Base-by-base conservation (phyloP, 2,329 filamentous ascomycete genomes). In the Diaporthe batatas region DNA sequence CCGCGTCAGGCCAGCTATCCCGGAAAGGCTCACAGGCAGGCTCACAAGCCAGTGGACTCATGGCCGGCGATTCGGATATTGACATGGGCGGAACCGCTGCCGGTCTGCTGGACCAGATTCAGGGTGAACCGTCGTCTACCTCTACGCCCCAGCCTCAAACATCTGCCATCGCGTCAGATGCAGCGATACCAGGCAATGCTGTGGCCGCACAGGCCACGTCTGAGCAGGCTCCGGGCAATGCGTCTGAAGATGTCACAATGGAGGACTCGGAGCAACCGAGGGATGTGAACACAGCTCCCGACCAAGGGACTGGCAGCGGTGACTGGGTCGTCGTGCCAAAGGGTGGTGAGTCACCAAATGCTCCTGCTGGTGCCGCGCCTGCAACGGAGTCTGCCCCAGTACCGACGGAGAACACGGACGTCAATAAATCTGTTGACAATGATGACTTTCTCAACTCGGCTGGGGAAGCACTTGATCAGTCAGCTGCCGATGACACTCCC, bases 311-410 rank as follows among this genome's bases (percentile, higher is more conserved):
- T 0, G 87, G 85, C 25, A 86, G 83, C 70, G 91, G 89, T 39
- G 93, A 95, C 75, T 95, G 93, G 93, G 91, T 94, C 4, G 91
- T 95, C 72, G 90, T 95, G 39, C 89, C 91, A 71, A 91, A 92
- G 75, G 90, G 89, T 59, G 87, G 86, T 32, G 83, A 83, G 53
- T 86, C 83, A 34, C 76, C 76, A 84, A 68, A 51, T n/a, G 59
- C 67, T 34, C 71, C 73, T 32, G 44, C 54, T 32, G 62, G 53
- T 67, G 70, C 39, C 6, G 54, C 39, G 47, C 65, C 58, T 69
- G 42, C 70, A 78, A 79, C 16, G 85, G 34, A 47, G 18, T n/a
- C 68, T 32, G 34, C 39, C 29, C 34, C 62, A 29, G 23, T 32
- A 54, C 36, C 68, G 32, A 29, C 53, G 5, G 72, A 72, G 36